phyloP scores from a whole-genome alignment of 2,329 filamentous ascomycete species.

The Cryphonectria naterciae region DNA sequence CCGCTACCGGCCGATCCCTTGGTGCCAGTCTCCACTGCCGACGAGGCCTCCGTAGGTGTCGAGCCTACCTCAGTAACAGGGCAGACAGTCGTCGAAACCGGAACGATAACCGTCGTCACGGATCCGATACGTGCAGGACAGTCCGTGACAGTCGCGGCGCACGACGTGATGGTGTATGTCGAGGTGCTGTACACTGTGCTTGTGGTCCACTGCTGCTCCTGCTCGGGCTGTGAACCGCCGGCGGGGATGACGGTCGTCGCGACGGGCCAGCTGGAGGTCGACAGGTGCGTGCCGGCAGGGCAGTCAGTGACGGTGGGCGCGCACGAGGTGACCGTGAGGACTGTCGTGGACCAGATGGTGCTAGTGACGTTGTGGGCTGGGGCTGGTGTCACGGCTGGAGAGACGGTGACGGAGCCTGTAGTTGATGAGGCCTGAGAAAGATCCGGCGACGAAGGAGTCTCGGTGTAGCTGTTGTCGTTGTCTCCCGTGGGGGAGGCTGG shows the following conservation, averaged over 20 bases:
- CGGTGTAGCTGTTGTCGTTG: neutral
- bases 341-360: slow-evolving; percentile 22
- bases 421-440: neutral
- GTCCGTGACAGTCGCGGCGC: slow-evolving; percentile 48
- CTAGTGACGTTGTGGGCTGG: slow-evolving; percentile 15
- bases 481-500: neutral
- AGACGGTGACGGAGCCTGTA: slow-evolving; percentile 16
- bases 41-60: slow-evolving; percentile 3
- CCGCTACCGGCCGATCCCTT: neutral
- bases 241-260: slow-evolving; percentile 42
- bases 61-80: slow-evolving; percentile 35
- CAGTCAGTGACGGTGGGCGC: slow-evolving; percentile 27
- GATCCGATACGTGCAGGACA: slow-evolving; percentile 42
- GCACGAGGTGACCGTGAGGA: slow-evolving; percentile 25
- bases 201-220: slow-evolving; percentile 33
- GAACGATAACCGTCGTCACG: slow-evolving; percentile 46
- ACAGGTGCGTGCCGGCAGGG: slow-evolving; percentile 35
- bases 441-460: neutral
- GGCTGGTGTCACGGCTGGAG: slow-evolving; percentile 30
- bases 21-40: neutral
- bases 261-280: slow-evolving; percentile 39
- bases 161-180: slow-evolving; percentile 60
- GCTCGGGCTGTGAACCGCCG: slow-evolving; percentile 7
- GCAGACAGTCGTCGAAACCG: slow-evolving; percentile 51
- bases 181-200: slow-evolving; percentile 47